Percentiles rank a stretch among this genome's conserved stretches.
These are phyloP conservation scores for Serendipita sp. DNA, from an alignment of 768 basidiomycete species.

Conservation along the genomic window DNA sequence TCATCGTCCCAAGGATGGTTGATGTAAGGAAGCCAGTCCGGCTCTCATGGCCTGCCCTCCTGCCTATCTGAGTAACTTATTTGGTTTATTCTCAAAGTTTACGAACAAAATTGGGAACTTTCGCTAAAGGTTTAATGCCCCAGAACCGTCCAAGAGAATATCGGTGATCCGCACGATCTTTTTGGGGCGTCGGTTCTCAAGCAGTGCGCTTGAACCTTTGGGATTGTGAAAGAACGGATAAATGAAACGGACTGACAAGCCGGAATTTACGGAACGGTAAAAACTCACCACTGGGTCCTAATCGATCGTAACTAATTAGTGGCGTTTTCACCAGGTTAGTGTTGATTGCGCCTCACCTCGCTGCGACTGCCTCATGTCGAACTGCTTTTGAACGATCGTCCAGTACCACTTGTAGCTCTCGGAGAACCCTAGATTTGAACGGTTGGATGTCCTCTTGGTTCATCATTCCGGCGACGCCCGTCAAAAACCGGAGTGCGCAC, in stretches of 20 bases:
- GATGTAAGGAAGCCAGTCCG: neutral
- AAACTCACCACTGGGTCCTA: neutral
- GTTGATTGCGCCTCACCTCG: constrained; percentile 26
- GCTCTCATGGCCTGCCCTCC: neutral
- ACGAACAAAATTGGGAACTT: neutral
- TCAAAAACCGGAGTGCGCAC: constrained; percentile 59
- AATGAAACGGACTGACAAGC: neutral
- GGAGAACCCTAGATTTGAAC: constrained; percentile 53
- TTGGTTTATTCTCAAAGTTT: neutral
- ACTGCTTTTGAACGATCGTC: constrained; percentile 84
- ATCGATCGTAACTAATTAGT: neutral
- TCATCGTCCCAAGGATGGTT: neutral
- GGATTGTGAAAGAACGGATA: neutral
- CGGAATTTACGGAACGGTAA: neutral
- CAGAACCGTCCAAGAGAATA: neutral
- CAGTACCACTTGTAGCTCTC: constrained; percentile 52
- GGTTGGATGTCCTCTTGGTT: constrained; percentile 75
- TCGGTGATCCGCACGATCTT: neutral
- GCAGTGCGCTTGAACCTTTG: neutral
- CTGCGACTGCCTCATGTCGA: constrained; percentile 76
- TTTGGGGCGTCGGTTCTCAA: neutral
- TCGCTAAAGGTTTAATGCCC: neutral
- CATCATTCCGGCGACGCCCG: constrained; percentile 53
- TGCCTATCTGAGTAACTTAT: neutral
- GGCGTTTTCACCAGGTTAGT: neutral